Evolutionary conservation across 345 rosid species (phyloP).

Genomic region (Eucalyptus polyanthemos): DNA sequence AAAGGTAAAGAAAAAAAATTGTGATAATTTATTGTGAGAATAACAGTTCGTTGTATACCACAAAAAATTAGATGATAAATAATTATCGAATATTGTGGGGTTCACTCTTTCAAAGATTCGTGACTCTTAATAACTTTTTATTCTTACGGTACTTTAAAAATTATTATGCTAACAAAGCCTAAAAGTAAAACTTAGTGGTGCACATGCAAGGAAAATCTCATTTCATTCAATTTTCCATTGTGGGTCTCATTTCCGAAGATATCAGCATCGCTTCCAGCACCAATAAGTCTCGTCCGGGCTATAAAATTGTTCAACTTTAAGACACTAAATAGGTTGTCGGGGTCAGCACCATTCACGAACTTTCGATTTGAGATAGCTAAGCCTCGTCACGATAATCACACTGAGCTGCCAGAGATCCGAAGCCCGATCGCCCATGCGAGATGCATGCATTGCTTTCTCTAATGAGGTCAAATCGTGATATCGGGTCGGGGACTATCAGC

Average conservation of each 20-base stretch:
- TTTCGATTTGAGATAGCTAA: background rate
- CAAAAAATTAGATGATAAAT: too few species aligned
- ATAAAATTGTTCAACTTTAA: background rate
- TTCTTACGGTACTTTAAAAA: too few species aligned
- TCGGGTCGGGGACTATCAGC: background rate
- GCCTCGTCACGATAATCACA: background rate
- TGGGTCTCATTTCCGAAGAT: background rate
- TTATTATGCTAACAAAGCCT: too few species aligned
- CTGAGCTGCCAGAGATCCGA: background rate
- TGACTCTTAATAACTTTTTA: too few species aligned
- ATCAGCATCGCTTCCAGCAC: background rate
- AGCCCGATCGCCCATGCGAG: background rate
- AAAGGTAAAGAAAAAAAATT: background rate
- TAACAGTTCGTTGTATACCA: fast-evolving
- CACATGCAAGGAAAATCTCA: background rate
- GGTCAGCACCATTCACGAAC: background rate
- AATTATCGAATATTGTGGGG: too few species aligned
- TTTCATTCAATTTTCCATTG: background rate
- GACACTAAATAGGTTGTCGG: background rate
- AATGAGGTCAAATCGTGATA: background rate
- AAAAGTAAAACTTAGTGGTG: background rate
- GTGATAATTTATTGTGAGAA: too few species aligned
- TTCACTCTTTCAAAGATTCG: too few species aligned
- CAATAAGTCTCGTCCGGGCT: background rate
- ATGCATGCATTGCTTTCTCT: background rate